A percentile compares a stretch with the other conserved stretches of the same genome.
phyloP scores from a whole-genome alignment of 2,329 filamentous ascomycete species.

The Cercospora zeae-maydis region DNA sequence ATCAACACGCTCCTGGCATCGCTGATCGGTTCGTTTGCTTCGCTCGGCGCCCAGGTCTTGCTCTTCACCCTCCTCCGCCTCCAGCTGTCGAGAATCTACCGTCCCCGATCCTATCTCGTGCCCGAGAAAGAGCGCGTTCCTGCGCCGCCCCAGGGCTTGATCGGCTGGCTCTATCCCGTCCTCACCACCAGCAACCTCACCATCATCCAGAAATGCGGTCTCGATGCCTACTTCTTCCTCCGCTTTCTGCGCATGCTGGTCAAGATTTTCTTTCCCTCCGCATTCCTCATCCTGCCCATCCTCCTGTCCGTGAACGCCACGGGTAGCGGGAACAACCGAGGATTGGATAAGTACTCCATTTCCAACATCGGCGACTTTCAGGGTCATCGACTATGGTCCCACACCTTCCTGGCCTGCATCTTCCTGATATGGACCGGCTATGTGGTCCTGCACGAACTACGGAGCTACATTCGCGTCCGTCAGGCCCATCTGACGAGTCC shows the following conservation, averaged over 20 bases:
- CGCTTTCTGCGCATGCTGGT: slow-evolving; percentile 83
- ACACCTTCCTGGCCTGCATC: slow-evolving; percentile 72
- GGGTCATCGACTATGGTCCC: slow-evolving; percentile 69
- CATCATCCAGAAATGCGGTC: slow-evolving; percentile 89
- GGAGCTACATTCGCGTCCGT: slow-evolving; percentile 84
- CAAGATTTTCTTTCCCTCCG: slow-evolving; percentile 85
- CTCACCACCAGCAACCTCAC: slow-evolving; percentile 73
- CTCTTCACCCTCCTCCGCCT: slow-evolving; percentile 75
- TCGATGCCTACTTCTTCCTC: slow-evolving; percentile 96
- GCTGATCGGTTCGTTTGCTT: slow-evolving; percentile 34
- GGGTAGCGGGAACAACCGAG: slow-evolving; percentile 55
- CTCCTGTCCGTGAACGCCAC: slow-evolving; percentile 81
- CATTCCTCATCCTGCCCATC: slow-evolving; percentile 74
- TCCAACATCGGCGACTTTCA: slow-evolving; percentile 73
- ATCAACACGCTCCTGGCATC: slow-evolving; percentile 39
- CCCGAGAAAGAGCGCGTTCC: slow-evolving; percentile 78
- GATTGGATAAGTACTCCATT: slow-evolving; percentile 81
- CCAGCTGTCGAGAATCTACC: slow-evolving; percentile 80
- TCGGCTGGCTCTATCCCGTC: slow-evolving; percentile 53
- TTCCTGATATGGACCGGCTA: slow-evolving; percentile 81
- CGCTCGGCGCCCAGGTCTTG: slow-evolving; percentile 51
- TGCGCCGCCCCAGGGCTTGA: slow-evolving; percentile 61
- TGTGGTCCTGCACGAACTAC: slow-evolving; percentile 80
- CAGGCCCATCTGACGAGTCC: slow-evolving; percentile 94
- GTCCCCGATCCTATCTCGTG: slow-evolving; percentile 81